phyloP scores from a whole-genome alignment of 768 basidiomycete genomes.

The Mycena galopus region DNA sequence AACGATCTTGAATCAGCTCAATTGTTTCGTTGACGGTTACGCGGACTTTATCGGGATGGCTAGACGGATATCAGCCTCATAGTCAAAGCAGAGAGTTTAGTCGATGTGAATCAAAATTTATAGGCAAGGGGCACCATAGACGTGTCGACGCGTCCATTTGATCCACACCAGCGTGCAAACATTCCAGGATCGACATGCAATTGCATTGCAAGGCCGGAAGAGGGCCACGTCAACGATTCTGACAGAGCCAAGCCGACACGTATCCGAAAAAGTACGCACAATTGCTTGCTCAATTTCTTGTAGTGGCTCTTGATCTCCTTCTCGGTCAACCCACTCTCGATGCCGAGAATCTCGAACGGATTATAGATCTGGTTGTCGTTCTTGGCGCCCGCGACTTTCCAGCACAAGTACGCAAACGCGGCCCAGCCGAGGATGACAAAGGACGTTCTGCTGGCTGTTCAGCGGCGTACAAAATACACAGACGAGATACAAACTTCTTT shows the following conservation, averaged over 20 bases:
- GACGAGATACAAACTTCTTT: slow-evolving; percentile 58
- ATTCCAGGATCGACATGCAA: neutral
- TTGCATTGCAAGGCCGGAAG: neutral
- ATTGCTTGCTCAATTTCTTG: slow-evolving; percentile 90
- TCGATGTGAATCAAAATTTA: neutral
- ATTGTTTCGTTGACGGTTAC: slow-evolving; percentile 85
- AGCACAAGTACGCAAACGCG: slow-evolving; percentile 74
- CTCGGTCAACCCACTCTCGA: slow-evolving; percentile 77
- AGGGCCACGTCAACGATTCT: slow-evolving; percentile 18
- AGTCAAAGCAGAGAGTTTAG: neutral
- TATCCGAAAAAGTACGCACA: slow-evolving; percentile 60
- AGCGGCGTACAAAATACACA: slow-evolving; percentile 5
- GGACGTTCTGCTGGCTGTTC: slow-evolving; percentile 59
- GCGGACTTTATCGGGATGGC: slow-evolving; percentile 97
- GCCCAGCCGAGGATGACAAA: slow-evolving; percentile 82
- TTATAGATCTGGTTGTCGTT: slow-evolving; percentile 84
- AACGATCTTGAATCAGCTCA: slow-evolving; percentile 87
- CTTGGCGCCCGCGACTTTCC: slow-evolving; percentile 70
- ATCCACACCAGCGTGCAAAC: neutral
- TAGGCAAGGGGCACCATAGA: too few relatives aligned
- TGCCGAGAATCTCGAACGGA: slow-evolving; percentile 94
- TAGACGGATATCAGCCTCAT: slow-evolving; percentile 45
- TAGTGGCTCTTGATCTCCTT: slow-evolving; percentile 97
- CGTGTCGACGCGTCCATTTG: neutral
- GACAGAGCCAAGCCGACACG: slow-evolving; percentile 20